Evolutionary conservation across 2,329 filamentous ascomycete genomes (phyloP).

Genomic region (Verticillium isaacii): DNA sequence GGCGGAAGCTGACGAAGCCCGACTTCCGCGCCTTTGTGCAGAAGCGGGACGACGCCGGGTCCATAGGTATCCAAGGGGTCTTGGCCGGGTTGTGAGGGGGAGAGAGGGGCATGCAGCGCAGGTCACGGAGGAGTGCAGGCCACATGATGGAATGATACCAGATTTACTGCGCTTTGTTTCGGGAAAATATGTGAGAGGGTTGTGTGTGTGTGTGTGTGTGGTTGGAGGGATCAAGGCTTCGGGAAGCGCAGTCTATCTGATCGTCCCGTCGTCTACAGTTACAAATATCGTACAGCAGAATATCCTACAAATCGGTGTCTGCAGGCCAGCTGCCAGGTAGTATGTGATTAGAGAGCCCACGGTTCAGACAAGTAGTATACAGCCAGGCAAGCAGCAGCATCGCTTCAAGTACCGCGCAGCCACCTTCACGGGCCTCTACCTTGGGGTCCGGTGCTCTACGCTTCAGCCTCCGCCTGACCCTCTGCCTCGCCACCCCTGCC

Average conservation of each 20-base stretch:
- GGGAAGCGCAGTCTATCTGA: neutral
- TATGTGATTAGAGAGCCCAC: neutral
- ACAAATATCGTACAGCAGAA: neutral
- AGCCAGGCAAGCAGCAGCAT: neutral
- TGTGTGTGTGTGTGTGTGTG: no score
- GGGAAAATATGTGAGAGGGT: neutral
- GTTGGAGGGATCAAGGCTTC: neutral
- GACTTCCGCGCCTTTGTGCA: constrained; percentile 82
- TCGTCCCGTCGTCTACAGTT: neutral
- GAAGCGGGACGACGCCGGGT: constrained; percentile 77
- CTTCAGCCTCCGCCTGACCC: neutral
- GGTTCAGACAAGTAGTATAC: neutral
- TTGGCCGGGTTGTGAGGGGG: constrained; percentile 52
- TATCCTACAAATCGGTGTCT: neutral
- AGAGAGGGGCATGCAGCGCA: neutral
- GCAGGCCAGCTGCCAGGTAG: neutral
- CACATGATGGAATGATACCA: neutral
- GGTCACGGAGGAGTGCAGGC: neutral
- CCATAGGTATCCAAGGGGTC: constrained; percentile 76
- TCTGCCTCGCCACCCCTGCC: neutral
- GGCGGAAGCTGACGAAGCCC: constrained; percentile 56
- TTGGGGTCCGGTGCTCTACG: neutral
- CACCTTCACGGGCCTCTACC: neutral
- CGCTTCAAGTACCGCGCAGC: neutral
- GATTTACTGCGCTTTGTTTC: neutral